Conservation (phyloP, 2,329 filamentous ascomycete species). For the Paecilomyces niveus region DNA sequence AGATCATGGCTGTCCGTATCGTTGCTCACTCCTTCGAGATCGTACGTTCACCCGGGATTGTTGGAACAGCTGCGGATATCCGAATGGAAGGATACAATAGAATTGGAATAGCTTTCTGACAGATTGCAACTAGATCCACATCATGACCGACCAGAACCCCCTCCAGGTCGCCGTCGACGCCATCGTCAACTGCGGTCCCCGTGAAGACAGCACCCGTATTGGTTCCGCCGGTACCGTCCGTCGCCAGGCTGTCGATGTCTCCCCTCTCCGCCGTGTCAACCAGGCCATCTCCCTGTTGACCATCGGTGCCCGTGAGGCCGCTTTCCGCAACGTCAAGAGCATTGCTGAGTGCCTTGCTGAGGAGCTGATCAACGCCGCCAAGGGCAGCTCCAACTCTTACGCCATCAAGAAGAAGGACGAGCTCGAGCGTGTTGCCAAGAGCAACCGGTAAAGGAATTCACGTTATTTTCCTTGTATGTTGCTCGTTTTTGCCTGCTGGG, state of each 20-base stretch:
- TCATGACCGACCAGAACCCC: slow-evolving; percentile 99
- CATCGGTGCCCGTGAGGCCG: slow-evolving; percentile 95
- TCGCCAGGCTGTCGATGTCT: slow-evolving; percentile 99
- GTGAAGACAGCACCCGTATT: slow-evolving; percentile 99
- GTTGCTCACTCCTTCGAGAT: slow-evolving; percentile 99
- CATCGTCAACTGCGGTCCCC: slow-evolving; percentile 99
- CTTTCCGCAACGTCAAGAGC: slow-evolving; percentile 99
- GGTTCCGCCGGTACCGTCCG: slow-evolving; percentile 99
- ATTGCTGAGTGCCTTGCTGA: slow-evolving; percentile 99
- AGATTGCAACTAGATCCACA: slow-evolving; percentile 70
- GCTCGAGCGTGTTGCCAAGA: slow-evolving; percentile 99
- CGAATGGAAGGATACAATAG: not conserved
- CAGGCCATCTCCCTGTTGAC: slow-evolving; percentile 98
- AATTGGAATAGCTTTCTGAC: slow-evolving; percentile 10
- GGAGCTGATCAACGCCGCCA: slow-evolving; percentile 99
- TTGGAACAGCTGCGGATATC: not conserved
- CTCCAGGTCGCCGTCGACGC: slow-evolving; percentile 99
- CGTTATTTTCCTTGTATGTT: slow-evolving; percentile 29
- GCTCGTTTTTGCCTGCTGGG: slow-evolving; percentile 13
- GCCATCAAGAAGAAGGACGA: slow-evolving; percentile 99
- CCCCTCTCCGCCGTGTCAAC: slow-evolving; percentile 98
- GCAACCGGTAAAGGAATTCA: slow-evolving; percentile 82
- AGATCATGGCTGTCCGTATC: slow-evolving; percentile 99
- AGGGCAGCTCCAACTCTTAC: slow-evolving; percentile 99
- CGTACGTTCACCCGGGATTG: slow-evolving; percentile 54